Evolutionary conservation across 1,284 basidiomycete species (phyloP).

Genomic region (Ustilago cynodontis): DNA sequence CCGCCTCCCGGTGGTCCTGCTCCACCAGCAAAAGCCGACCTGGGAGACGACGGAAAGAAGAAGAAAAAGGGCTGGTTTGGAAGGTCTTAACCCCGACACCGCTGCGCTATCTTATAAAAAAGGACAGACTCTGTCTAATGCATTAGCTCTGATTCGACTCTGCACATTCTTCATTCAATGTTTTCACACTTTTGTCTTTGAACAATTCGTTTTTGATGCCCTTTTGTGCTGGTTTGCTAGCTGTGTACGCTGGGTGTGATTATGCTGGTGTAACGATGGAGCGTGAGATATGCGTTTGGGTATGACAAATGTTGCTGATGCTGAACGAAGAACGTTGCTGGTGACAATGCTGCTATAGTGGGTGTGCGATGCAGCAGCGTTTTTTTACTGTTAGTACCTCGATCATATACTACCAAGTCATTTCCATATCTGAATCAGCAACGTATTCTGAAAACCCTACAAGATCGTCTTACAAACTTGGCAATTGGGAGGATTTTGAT

Average conservation of each 20-base stretch:
- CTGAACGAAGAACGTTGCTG: background rate
- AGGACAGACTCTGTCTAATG: slow-evolving; percentile 1
- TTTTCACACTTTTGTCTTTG: background rate
- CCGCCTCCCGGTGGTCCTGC: slow-evolving; percentile 9
- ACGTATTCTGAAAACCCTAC: no score
- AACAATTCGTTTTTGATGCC: slow-evolving; percentile 1
- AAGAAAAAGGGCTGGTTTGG: slow-evolving; percentile 58
- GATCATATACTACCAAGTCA: no score
- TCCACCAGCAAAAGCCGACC: slow-evolving; percentile 20
- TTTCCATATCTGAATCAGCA: no score
- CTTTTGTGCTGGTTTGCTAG: slow-evolving; percentile 1
- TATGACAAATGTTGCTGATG: background rate
- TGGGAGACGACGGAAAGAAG: slow-evolving; percentile 37
- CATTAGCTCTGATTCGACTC: background rate
- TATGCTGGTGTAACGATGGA: background rate
- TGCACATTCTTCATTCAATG: background rate
- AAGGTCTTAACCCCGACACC: slow-evolving; percentile 21
- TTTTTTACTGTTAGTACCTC: no score
- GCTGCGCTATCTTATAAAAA: background rate
- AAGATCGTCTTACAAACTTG: no score
- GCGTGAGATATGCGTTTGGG: background rate
- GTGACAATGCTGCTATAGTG: no score
- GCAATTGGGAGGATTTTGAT: no score
- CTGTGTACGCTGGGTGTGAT: background rate
- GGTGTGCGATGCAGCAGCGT: no score